Evolutionary conservation across 2,329 filamentous ascomycete species (phyloP).

Genomic region (Xylariaceae sp.): DNA sequence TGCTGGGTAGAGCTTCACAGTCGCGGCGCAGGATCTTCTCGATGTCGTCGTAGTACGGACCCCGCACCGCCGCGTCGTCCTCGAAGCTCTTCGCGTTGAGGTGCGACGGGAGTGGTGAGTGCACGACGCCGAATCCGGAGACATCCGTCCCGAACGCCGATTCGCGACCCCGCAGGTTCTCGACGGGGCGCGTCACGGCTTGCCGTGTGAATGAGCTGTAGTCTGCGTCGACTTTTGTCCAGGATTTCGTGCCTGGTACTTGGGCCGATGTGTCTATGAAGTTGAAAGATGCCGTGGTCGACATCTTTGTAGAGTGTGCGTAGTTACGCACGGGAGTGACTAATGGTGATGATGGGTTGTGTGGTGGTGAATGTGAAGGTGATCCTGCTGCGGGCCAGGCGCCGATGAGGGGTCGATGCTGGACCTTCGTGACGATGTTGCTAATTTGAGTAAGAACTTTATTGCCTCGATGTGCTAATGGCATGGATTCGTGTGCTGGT

Average conservation of each 20-base stretch:
- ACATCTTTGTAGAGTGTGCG: constrained; percentile 38
- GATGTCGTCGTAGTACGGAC: constrained; percentile 59
- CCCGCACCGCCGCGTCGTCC: constrained; percentile 51
- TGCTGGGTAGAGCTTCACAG: constrained; percentile 35
- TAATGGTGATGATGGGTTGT: not conserved
- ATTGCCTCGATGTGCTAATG: no score
- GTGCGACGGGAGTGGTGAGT: constrained; percentile 45
- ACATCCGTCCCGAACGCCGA: constrained; percentile 52
- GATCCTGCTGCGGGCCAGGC: not conserved
- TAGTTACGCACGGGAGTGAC: not conserved
- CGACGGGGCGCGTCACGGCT: constrained; percentile 44
- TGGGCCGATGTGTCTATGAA: constrained; percentile 56
- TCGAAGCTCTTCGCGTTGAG: constrained; percentile 42
- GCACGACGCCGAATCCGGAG: constrained; percentile 54
- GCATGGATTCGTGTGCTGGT: not conserved
- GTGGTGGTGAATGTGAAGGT: not conserved
- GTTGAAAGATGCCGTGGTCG: constrained; percentile 54
- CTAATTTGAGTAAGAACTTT: not conserved
- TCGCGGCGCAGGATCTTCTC: constrained; percentile 52
- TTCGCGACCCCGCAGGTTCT: constrained; percentile 51
- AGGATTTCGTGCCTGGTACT: constrained; percentile 47
- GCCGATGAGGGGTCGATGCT: not conserved
- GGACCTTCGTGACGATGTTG: not conserved
- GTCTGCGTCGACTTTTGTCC: constrained; percentile 61
- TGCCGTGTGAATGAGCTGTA: constrained; percentile 49